Evolutionary conservation across 1,284 basidiomycete species (phyloP), one percentile per base, ranked within the genome.

Genomic region (Pseudozyma pruni): DNA sequence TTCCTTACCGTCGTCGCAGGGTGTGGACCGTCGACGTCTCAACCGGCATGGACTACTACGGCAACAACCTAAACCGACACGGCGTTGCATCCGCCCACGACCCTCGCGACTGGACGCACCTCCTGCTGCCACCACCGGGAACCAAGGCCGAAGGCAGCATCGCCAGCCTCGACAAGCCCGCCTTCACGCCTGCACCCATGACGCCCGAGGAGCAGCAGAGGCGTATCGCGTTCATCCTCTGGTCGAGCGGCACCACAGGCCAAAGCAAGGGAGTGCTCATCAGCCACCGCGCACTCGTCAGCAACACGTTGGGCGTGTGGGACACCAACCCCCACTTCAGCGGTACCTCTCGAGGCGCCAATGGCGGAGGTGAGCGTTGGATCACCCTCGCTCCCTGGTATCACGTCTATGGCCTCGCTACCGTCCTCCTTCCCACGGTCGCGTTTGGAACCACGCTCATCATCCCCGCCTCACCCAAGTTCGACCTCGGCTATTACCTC

Each of bases 221-320:
- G 17, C 45, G 77, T n/a, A 60, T 71, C 22, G 77, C 80, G 7
- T 66, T 81, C 32, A 69, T 82, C 13, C 69, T 83, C 34, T 83
- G 83, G 83, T 76, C 73, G 16, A 79, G 78, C 19, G 83, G 83
- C 2, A 84, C 83, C 11, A 83, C 77, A 7, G 83, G 83, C 29
- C 80, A 82, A 68, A 75, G 69, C 54, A 84, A 84, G 44, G 83
- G 82, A 16, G 83, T 84, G 35, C 59, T 84, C 29, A 62, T 83
- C 31, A 74, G 75, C 20, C 83, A 84, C 58, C 58, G 59, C 6
- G 81, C 78, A 1, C 55, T 82, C 14, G 72, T 80, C 4, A 68
- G 74, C 44, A 79, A 79, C 9, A 70, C 78, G 4, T 58, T 81
- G 38, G 68, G 70, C 2, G 57, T 83, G 16, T 82, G 78, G 69